phyloP scores from a whole-genome alignment of 306 rosid species.

The Quercus wislizeni region DNA sequence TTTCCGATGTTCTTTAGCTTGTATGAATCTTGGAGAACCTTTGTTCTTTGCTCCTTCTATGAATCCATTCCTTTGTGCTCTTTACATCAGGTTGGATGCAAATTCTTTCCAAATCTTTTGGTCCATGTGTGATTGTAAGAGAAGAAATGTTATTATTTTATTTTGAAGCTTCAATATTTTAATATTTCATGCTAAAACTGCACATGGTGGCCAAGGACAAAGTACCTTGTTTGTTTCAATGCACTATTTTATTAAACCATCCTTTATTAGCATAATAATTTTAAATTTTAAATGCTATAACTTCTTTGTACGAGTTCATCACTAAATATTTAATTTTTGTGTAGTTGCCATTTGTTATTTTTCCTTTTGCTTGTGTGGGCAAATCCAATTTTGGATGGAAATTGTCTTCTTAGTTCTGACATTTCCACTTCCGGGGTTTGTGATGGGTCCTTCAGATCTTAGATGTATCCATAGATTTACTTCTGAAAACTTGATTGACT shows the following conservation, averaged over 20 bases:
- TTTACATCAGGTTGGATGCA: constrained; percentile 5
- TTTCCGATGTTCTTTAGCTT: constrained; percentile 7
- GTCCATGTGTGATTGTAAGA: not conserved
- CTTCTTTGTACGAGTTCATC: too few relatives aligned
- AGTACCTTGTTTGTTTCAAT: not conserved
- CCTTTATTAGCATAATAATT: not conserved
- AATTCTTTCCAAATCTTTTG: constrained; percentile 7
- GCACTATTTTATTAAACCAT: not conserved
- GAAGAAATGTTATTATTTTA: not conserved
- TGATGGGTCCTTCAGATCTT: not conserved
- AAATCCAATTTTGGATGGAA: not conserved
- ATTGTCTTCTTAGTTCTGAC: not conserved
- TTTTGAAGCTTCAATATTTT: not conserved
- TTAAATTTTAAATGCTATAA: not conserved
- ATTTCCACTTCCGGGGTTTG: not conserved
- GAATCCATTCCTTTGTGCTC: constrained; percentile 18
- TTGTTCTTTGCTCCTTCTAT: constrained; percentile 2
- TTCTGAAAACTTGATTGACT: not conserved
- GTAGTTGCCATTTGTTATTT: not conserved
- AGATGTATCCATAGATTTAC: not conserved
- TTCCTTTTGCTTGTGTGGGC: not conserved
- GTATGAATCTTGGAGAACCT: constrained; percentile 6
- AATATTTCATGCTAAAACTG: not conserved
- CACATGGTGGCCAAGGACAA: not conserved
- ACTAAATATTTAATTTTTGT: not conserved